Conservation (phyloP, 202 grass and related monocot species). For the Tripidium arundinaceum region DNA sequence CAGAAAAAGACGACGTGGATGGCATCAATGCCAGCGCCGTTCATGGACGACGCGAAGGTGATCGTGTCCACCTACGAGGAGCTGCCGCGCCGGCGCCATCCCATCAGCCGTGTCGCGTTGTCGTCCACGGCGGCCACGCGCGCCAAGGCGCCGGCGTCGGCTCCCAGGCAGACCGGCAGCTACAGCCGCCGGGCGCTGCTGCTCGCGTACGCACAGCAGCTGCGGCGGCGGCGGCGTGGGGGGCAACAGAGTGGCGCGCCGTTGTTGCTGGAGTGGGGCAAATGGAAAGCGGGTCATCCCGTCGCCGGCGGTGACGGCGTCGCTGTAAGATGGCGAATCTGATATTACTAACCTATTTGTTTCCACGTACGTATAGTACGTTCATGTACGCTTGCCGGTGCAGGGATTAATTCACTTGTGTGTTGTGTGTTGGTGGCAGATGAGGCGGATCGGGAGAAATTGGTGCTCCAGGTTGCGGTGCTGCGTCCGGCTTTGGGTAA, state of each 20-base stretch:
- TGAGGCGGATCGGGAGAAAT: background rate
- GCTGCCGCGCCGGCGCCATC: constrained; percentile 17
- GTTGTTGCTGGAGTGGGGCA: constrained; percentile 25
- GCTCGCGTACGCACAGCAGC: constrained; percentile 33
- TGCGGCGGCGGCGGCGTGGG: background rate
- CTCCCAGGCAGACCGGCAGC: background rate
- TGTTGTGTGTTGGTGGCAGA: background rate
- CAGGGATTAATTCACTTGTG: background rate
- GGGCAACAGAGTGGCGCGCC: background rate
- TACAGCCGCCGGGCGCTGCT: constrained; percentile 34
- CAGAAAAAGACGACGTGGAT: background rate
- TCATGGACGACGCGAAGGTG: constrained; percentile 3
- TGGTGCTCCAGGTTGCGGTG: constrained; percentile 26
- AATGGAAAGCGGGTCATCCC: constrained; percentile 22
- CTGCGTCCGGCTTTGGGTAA: constrained; percentile 12
- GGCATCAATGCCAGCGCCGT: background rate
- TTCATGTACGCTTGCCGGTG: background rate
- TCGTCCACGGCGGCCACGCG: background rate
- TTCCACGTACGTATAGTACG: background rate
- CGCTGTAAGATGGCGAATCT: background rate
- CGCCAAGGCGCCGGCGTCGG: background rate
- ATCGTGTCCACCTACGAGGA: constrained; percentile 34
- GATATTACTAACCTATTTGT: background rate
- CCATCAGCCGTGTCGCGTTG: background rate
- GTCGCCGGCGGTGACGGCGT: background rate